Evolutionary conservation across 306 rosid genomes (phyloP).

Genomic region (Vigna hirtella): DNA sequence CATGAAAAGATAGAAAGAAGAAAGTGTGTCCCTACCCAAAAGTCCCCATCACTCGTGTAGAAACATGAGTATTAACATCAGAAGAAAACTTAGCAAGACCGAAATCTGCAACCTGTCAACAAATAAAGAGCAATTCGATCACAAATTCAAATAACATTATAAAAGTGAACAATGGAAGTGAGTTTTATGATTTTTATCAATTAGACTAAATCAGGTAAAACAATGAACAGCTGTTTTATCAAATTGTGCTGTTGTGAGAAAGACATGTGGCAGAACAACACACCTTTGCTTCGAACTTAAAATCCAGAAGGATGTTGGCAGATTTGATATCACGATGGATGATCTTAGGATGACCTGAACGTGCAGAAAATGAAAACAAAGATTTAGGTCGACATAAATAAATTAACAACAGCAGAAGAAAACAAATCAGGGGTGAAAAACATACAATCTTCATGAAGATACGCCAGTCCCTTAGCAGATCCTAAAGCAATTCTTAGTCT

Average conservation of each 20-base stretch:
- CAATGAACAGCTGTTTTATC: not conserved
- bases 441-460: constrained; percentile 99
- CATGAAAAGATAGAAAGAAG: constrained; percentile 20
- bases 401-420: constrained; percentile 1
- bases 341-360: constrained; percentile 94
- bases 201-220: not conserved
- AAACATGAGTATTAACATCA: constrained; percentile 88
- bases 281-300: constrained; percentile 94
- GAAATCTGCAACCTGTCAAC: constrained; percentile 89
- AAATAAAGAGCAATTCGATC: not conserved
- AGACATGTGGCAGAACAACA: constrained; percentile 27
- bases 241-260: not conserved
- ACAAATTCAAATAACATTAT: not conserved
- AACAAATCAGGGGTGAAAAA: constrained; percentile 26
- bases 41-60: constrained; percentile 99
- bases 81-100: constrained; percentile 92
- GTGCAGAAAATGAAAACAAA: constrained; percentile 23
- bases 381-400: constrained; percentile 15
- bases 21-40: constrained; percentile 76
- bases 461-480: constrained; percentile 94
- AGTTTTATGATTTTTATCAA: not conserved
- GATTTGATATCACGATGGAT: constrained; percentile 97
- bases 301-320: constrained; percentile 88
- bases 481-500: constrained; percentile 87
- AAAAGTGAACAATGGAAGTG: not conserved